phyloP scores from a whole-genome alignment of 139 green algal genomes.

The Microglena sp. region DNA sequence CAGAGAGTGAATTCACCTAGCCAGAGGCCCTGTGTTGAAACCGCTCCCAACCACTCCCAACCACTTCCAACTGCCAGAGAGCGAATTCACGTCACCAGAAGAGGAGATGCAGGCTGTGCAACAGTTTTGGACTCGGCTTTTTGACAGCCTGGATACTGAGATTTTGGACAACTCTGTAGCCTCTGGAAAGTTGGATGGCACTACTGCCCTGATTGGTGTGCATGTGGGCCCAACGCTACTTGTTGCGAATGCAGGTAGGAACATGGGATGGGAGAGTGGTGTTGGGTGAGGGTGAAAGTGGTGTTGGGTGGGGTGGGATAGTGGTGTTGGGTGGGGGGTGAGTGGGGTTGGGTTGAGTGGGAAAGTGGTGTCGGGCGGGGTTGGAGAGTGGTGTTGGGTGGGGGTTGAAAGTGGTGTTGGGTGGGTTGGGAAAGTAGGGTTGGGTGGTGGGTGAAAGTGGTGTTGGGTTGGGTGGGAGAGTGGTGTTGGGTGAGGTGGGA shows the following conservation, averaged over 20 bases:
- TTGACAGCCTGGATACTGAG: slow-evolving; percentile 3
- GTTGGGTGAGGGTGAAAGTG: background rate
- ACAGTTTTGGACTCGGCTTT: background rate
- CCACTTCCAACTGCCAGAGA: no score
- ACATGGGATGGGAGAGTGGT: background rate
- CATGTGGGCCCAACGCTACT: slow-evolving; percentile 22
- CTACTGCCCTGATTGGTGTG: slow-evolving; percentile 29
- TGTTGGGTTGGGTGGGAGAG: no score
- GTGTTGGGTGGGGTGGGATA: background rate
- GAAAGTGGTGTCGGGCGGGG: background rate
- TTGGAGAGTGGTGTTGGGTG: background rate
- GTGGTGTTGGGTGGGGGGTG: background rate
- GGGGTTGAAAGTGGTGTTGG: background rate
- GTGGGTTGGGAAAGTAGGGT: background rate
- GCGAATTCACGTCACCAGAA: no score
- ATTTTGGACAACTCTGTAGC: background rate
- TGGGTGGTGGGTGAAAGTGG: no score
- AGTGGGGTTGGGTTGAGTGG: background rate
- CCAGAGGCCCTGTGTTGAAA: no score
- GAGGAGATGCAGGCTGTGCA: background rate
- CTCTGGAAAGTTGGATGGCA: slow-evolving; percentile 22
- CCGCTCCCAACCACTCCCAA: no score
- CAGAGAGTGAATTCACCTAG: no score
- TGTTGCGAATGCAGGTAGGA: slow-evolving; percentile 23
- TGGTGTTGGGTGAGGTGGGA: no score